phyloP scores from a whole-genome alignment of 2,329 filamentous ascomycete species.

The Cercospora citrullina region DNA sequence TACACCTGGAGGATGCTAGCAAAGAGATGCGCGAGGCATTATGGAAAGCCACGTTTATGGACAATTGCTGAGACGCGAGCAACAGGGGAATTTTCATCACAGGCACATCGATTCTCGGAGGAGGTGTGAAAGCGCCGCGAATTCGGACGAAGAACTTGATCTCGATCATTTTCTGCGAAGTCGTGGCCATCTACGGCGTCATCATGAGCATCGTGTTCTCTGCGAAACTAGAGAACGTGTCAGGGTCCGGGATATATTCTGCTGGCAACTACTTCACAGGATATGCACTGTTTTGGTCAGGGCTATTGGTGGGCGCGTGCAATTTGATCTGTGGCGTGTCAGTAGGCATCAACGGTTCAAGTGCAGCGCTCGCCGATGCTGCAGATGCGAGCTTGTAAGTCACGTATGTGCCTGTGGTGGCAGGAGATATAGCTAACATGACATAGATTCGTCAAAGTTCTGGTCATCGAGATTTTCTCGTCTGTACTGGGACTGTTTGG shows the following conservation, averaged over 20 bases:
- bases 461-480: constrained; percentile 99
- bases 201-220: constrained; percentile 99
- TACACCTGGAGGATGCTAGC: constrained; percentile 11
- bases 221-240: constrained; percentile 72
- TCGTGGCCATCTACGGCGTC: constrained; percentile 99
- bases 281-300: constrained; percentile 93
- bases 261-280: constrained; percentile 88
- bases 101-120: constrained; percentile 93
- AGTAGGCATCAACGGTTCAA: constrained; percentile 96
- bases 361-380: constrained; percentile 92
- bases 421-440: constrained; percentile 14
- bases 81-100: constrained; percentile 97
- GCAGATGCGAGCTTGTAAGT: constrained; percentile 85
- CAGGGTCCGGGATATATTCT: constrained; percentile 66
- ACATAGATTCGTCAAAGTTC: constrained; percentile 90
- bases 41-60: background rate
- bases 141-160: constrained; percentile 99
- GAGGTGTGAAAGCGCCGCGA: constrained; percentile 91
- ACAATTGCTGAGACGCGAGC: constrained; percentile 24
- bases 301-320: constrained; percentile 90
- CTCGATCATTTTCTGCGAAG: constrained; percentile 99
- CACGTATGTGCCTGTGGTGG: background rate
- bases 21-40: constrained; percentile 1
- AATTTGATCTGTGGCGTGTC: constrained; percentile 95
- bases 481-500: constrained; percentile 96